Conservation (phyloP, 306 rosid species). For the Rosa multiflora region DNA sequence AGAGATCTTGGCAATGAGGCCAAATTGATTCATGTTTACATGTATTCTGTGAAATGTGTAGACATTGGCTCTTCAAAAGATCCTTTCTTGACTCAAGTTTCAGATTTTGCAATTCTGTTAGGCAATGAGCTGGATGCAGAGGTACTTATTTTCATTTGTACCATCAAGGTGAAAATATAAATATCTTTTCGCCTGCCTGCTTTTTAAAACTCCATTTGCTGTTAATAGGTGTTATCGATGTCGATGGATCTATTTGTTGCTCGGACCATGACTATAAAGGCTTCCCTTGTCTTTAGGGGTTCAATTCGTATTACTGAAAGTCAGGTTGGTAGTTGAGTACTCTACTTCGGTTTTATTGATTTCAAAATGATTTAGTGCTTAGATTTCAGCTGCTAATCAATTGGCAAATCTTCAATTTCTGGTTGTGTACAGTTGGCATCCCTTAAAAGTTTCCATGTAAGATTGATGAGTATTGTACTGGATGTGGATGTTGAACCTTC, state of each 20-base stretch:
- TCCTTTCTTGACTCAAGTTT: constrained; percentile 91
- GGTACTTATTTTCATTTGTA: constrained; percentile 46
- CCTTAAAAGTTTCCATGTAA: constrained; percentile 93
- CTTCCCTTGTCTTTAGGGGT: constrained; percentile 91
- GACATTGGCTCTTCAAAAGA: constrained; percentile 82
- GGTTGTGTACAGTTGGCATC: constrained; percentile 70
- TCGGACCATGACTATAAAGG: constrained; percentile 95
- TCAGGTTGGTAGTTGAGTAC: constrained; percentile 53
- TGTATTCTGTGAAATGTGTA: constrained; percentile 68
- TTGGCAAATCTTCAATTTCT: constrained; percentile 24
- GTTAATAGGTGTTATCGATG: constrained; percentile 97
- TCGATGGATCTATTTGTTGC: constrained; percentile 99
- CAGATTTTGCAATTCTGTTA: constrained; percentile 83
- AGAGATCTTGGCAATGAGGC: constrained; percentile 59
- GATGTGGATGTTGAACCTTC: constrained; percentile 99
- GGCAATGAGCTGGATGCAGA: constrained; percentile 99
- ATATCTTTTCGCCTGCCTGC: constrained; percentile 14
- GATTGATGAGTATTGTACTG: constrained; percentile 97
- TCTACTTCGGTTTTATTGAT: constrained; percentile 15
- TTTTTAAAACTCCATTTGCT: constrained; percentile 20
- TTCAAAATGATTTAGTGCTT: constrained; percentile 14
- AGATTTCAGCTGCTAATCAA: constrained; percentile 32
- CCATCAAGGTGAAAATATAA: constrained; percentile 13
- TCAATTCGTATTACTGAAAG: constrained; percentile 67
- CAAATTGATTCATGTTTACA: constrained; percentile 60